Evolutionary conservation across 805 yeast genomes (phyloP), one percentile per base, ranked within the genome.

Genomic region (Saccharomycopsis sp.): DNA sequence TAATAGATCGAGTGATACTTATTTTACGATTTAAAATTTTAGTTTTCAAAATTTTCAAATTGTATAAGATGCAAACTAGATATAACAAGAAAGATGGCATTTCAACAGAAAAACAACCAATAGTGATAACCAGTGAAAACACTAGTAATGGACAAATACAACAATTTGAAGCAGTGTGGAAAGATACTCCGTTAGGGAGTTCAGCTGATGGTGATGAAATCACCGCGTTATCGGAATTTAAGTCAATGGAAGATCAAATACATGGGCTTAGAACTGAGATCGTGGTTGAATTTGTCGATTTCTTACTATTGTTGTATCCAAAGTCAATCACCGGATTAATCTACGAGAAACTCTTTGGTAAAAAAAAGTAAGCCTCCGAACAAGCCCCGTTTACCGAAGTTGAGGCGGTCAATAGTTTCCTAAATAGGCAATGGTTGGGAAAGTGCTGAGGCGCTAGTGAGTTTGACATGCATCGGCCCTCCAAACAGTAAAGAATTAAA

Each of bases 271-370:
- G 41, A 9, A 43, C 43, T 13, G 51, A 47, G 32, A 44, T 47
- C 7, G 16, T 47, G 3, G 48, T 47, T 20, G 51, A 47, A 27
- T 41, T 47, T 23, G 17, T 47, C 14, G 51, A 47, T 21, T 39
- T 47, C 27, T 13, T 44, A n/a, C 23, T 47, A 8, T 31, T 47
- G 9, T 35, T 47, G 21, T 47, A 47, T 31, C 51, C 51, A 23
- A 35, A 26, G 17, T 40, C 44, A 5, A 47, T 47, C 35, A 47
- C 51, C 16, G 41, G 33, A 24, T 13, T 40, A 27, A 23, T 47
- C 6, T 47, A 44, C 24, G 43, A 43, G 7, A 43, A 43, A 22
- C 17, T 39, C 23, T 31, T 47, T 8, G 37, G 38, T 11, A 20
- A 23, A 7, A 31, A 40, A 24, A 31, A 40, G 27, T 14, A 37